Evolutionary conservation across 2,329 filamentous ascomycete genomes (phyloP), one percentile per base, ranked within the genome.

Genomic region (Fusarium tjaetaba): DNA sequence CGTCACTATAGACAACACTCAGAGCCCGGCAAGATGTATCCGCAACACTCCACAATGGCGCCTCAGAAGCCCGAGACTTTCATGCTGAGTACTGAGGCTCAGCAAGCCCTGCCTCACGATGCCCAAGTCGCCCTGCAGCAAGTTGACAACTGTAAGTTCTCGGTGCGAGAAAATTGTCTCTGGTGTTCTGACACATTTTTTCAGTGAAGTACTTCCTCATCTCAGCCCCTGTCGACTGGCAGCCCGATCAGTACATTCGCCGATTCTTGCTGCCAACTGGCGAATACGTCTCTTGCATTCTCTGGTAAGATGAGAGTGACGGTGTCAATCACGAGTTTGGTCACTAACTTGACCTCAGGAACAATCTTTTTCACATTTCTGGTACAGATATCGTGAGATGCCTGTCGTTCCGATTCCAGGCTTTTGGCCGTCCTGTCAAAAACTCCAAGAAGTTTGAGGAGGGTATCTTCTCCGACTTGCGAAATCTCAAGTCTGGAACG

Each of bases 401-500:
- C 81, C 90, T 99, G 51, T 97, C 96, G 13, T 99, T 99, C 87
- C 90, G 96, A 81, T 99, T 99, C 86, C 96, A 98, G 86, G 96
- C 96, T 58, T 99, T 99, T 81, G 96, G 96, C 78, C 94, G 96
- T 65, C 96, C 96, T 2, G 96, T 99, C 71, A 98, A 98, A 89
- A 99, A 99, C 87, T 97, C 96, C 45, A 99, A 99, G 88, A 99
- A 99, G 85, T 99, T 99, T 81, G 96, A 99, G 85, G 96, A 99
- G 85, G 96, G 96, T 77, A 98, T 99, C 85, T 99, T 99, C 85
- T 99, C 96, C 48, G 96, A 99, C 82, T 87, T 99, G 82, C 94
- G 96, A 84, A 99, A 99, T 83, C 89, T 99, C 77, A 99, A 99
- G 86, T 97, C 96, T 30, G 96, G 96, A 75, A 98, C 96, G 78